Percentiles rank a stretch among this genome's conserved stretches.
Conservation (phyloP, 371 early-diverging fungal species). For the Rhizopus arrhizus region DNA sequence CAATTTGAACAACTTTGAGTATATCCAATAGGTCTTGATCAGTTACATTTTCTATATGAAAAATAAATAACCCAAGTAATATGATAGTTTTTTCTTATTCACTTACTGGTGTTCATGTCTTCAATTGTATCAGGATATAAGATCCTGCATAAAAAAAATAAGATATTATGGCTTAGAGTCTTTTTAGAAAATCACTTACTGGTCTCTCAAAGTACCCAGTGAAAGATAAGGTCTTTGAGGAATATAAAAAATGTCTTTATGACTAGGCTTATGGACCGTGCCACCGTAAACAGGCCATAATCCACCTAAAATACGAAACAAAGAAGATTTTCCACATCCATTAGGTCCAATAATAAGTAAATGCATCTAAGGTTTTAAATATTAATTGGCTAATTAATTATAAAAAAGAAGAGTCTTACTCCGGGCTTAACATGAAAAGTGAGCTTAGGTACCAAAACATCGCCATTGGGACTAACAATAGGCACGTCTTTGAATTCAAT, state of each 20-base stretch:
- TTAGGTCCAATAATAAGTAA: conserved; percentile 96
- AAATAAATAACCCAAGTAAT: neutral
- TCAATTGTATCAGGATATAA: conserved; percentile 81
- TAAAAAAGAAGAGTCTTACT: conserved; percentile 24
- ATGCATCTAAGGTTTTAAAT: conserved; percentile 60
- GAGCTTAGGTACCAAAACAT: conserved; percentile 86
- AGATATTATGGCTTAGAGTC: neutral
- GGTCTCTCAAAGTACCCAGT: conserved; percentile 93
- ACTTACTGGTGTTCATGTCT: conserved; percentile 65
- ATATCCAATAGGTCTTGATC: conserved; percentile 74
- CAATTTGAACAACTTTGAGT: conserved; percentile 76
- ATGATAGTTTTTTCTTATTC: neutral
- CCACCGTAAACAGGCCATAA: conserved; percentile 94
- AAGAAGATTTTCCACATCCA: conserved; percentile 91
- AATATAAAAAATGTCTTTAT: conserved; percentile 92
- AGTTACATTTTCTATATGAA: conserved; percentile 42
- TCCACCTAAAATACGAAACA: conserved; percentile 96
- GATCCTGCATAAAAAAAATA: conserved; percentile 49
- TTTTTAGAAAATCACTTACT: conserved; percentile 45
- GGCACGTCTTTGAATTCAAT: conserved; percentile 93
- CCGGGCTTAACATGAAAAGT: conserved; percentile 89
- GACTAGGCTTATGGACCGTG: conserved; percentile 78
- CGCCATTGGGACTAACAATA: conserved; percentile 96
- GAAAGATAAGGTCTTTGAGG: conserved; percentile 96
- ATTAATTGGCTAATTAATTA: neutral